phyloP scores from a whole-genome alignment of 306 rosid species.

The Quercus wislizeni region DNA sequence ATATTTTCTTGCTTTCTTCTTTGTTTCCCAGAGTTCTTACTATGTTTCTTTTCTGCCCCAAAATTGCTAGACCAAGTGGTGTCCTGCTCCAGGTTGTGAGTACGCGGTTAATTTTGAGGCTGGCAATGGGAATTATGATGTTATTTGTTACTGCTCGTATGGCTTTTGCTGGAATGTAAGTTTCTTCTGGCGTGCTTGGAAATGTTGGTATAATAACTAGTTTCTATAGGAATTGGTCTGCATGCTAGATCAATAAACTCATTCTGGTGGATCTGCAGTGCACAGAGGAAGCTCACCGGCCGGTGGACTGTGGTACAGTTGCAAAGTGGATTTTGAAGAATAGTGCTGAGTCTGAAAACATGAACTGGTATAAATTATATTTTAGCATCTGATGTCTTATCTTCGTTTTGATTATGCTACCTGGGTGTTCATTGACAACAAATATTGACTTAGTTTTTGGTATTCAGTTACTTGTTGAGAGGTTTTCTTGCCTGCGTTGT shows the following conservation, averaged over 20 bases:
- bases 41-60: constrained; percentile 5
- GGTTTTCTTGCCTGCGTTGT: too few species aligned
- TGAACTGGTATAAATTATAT: constrained; percentile 51
- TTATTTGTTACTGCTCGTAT: constrained; percentile 65
- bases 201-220: background rate
- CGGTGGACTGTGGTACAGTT: constrained; percentile 77
- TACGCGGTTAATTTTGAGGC: constrained; percentile 63
- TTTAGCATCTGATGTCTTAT: constrained; percentile 2
- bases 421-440: background rate
- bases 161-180: constrained; percentile 80
- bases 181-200: constrained; percentile 6
- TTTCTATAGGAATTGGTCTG: background rate
- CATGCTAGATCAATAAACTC: constrained; percentile 3
- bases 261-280: constrained; percentile 40
- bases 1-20: constrained; percentile 1
- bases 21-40: background rate
- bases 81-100: constrained; percentile 89
- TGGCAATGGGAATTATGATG: constrained; percentile 53
- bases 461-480: too few species aligned
- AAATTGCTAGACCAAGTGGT: constrained; percentile 72
- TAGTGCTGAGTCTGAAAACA: constrained; percentile 71
- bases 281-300: constrained; percentile 85
- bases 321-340: constrained; percentile 70
- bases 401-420: constrained; percentile 3
- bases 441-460: background rate